Percentiles rank a stretch among this genome's conserved stretches.
These are phyloP conservation scores for Chrysochromulina tobinii DNA, from an alignment of 78 protist genomes.

Conservation along the genomic window DNA sequence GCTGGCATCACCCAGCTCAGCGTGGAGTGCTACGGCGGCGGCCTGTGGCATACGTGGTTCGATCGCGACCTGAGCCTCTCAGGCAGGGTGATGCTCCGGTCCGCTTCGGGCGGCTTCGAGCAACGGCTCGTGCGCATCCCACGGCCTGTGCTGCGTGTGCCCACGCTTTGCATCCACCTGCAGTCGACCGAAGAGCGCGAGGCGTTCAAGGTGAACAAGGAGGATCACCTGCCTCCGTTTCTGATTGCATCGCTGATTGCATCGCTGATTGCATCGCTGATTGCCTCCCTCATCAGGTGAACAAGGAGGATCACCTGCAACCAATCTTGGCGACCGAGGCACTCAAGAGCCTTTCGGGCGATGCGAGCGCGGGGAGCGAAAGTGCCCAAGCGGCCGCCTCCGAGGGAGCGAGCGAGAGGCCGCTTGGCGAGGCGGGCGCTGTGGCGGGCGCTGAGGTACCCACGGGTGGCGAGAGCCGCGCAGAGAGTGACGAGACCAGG, in stretches of 20 bases:
- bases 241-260: neutral
- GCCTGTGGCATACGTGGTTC: constrained; percentile 95
- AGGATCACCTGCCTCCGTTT: neutral
- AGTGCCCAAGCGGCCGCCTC: neutral
- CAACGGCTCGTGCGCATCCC: constrained; percentile 25
- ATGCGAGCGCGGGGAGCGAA: neutral
- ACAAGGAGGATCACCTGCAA: constrained; percentile 75
- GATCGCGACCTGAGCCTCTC: constrained; percentile 62
- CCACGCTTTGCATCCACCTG: constrained; percentile 92
- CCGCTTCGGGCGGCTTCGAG: constrained; percentile 1
- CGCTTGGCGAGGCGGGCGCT: neutral
- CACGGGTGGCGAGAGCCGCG: constrained; percentile 36
- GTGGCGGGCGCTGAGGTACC: neutral
- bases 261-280: neutral
- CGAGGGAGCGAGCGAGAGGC: no score
- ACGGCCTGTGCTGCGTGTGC: constrained; percentile 75
- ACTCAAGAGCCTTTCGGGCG: neutral
- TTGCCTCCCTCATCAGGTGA: constrained; percentile 30
- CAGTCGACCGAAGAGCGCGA: constrained; percentile 53
- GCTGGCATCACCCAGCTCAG: constrained; percentile 70
- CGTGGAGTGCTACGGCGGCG: constrained; percentile 91
- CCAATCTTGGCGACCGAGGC: constrained; percentile 72
- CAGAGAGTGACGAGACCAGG: constrained; percentile 22
- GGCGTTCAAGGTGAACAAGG: constrained; percentile 80
- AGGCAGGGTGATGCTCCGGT: neutral